phyloP scores from a whole-genome alignment of 352 stramenopile species.

The Pythium insidiosum region DNA sequence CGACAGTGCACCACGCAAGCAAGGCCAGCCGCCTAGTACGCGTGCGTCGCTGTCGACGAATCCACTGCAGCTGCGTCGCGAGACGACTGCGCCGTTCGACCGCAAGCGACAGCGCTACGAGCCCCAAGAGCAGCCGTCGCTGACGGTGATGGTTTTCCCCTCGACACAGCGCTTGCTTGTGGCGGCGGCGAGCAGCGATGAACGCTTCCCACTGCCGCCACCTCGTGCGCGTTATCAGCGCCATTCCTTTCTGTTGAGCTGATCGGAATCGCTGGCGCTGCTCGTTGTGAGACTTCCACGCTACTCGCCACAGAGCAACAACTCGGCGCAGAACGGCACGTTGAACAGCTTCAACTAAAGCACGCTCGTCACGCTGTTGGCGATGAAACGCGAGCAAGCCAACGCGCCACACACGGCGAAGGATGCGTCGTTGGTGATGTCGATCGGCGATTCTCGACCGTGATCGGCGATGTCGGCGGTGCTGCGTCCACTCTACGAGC shows the following conservation, averaged over 20 bases:
- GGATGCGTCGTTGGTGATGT: conserved; percentile 3
- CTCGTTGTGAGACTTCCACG: neutral
- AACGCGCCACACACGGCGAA: conserved; percentile 6
- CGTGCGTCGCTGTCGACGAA: conserved; percentile 2
- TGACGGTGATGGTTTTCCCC: neutral
- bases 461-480: no score
- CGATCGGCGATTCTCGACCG: no score
- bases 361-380: conserved; percentile 1
- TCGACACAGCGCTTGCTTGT: neutral
- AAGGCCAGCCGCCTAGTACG: conserved; percentile 1
- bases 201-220: no score
- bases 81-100: conserved; percentile 1
- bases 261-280: conserved; percentile 6
- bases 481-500: no score
- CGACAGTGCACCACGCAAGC: neutral
- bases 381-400: conserved; percentile 6
- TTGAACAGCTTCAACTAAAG: neutral
- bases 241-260: conserved; percentile 3
- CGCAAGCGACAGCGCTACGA: neutral
- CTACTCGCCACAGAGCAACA: conserved; percentile 2
- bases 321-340: neutral
- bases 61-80: neutral
- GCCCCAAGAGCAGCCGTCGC: neutral
- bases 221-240: neutral
- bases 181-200: no score